Evolutionary conservation across 2,329 filamentous ascomycete genomes (phyloP).

Genomic region (Aplosporella prunicola): DNA sequence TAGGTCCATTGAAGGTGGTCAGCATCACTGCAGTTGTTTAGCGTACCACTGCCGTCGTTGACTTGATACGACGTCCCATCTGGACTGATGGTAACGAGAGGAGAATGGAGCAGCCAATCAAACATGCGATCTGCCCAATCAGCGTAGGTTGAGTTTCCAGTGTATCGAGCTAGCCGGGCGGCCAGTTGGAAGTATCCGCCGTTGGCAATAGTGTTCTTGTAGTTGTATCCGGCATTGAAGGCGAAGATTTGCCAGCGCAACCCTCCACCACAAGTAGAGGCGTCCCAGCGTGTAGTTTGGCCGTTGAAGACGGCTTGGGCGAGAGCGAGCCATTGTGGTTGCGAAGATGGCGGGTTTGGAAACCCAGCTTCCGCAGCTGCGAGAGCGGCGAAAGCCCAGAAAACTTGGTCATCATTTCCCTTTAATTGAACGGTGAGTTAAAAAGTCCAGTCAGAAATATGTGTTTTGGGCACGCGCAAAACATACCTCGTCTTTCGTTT

Average conservation of each 20-base stretch:
- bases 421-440: constrained; percentile 10
- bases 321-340: constrained; percentile 36
- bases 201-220: constrained; percentile 32
- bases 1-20: constrained; percentile 28
- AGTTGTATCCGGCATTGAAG: constrained; percentile 26
- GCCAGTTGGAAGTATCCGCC: constrained; percentile 31
- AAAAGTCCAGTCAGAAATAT: neutral
- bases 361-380: constrained; percentile 45
- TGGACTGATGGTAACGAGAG: constrained; percentile 14
- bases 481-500: constrained; percentile 22
- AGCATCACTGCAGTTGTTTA: constrained; percentile 20
- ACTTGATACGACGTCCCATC: constrained; percentile 16
- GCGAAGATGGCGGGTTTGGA: constrained; percentile 28
- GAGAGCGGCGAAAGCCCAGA: constrained; percentile 50
- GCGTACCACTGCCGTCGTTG: constrained; percentile 19
- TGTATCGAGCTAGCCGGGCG: constrained; percentile 28
- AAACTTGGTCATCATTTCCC: constrained; percentile 50
- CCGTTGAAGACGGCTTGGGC: constrained; percentile 33
- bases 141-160: constrained; percentile 27
- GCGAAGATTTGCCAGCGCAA: constrained; percentile 29
- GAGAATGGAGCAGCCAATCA: constrained; percentile 25
- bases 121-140: constrained; percentile 26
- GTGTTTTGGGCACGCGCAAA: neutral
- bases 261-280: constrained; percentile 23
- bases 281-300: constrained; percentile 24